Evolutionary conservation across 139 green algal species (phyloP).

Genomic region (Coelastrella sp.): DNA sequence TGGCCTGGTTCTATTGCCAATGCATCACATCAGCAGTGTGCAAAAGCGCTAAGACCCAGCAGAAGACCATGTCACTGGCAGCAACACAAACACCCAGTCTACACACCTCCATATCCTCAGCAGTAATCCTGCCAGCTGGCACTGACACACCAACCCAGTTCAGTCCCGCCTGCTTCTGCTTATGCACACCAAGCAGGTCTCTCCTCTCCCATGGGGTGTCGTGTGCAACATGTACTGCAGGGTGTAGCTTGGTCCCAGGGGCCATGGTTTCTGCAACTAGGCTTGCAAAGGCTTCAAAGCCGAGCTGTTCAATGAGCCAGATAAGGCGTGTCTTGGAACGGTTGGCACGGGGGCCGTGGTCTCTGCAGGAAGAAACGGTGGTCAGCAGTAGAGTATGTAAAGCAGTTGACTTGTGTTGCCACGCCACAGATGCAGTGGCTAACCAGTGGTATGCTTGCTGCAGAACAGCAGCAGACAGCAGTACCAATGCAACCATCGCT

Average conservation of each 20-base stretch:
- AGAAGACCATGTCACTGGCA: too few relatives aligned
- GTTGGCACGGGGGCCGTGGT: slow-evolving; percentile 89
- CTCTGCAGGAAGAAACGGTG: slow-evolving; percentile 59
- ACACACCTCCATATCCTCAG: slow-evolving; percentile 76
- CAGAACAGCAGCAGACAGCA: too few relatives aligned
- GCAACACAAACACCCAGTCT: too few relatives aligned
- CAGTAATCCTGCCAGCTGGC: slow-evolving; percentile 86
- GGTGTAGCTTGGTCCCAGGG: slow-evolving; percentile 48
- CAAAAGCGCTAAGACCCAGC: too few relatives aligned
- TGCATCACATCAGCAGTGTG: too few relatives aligned
- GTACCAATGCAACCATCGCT: too few relatives aligned
- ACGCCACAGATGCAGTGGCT: too few relatives aligned
- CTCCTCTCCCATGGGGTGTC: slow-evolving; percentile 78
- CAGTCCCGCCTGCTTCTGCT: slow-evolving; percentile 90
- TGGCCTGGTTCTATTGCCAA: too few relatives aligned
- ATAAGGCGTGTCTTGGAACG: slow-evolving; percentile 96
- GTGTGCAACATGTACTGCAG: slow-evolving; percentile 69
- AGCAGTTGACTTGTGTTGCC: neutral
- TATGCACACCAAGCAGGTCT: slow-evolving; percentile 92
- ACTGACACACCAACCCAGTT: slow-evolving; percentile 85
- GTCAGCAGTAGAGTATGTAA: neutral
- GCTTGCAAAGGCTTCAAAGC: slow-evolving; percentile 81
- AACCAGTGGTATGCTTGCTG: too few relatives aligned
- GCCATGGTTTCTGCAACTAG: slow-evolving; percentile 82
- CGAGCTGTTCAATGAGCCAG: slow-evolving; percentile 93